These are phyloP conservation scores for Parathielavia appendiculata DNA, from an alignment of 495 filamentous ascomycete genomes.

Conservation along the genomic window DNA sequence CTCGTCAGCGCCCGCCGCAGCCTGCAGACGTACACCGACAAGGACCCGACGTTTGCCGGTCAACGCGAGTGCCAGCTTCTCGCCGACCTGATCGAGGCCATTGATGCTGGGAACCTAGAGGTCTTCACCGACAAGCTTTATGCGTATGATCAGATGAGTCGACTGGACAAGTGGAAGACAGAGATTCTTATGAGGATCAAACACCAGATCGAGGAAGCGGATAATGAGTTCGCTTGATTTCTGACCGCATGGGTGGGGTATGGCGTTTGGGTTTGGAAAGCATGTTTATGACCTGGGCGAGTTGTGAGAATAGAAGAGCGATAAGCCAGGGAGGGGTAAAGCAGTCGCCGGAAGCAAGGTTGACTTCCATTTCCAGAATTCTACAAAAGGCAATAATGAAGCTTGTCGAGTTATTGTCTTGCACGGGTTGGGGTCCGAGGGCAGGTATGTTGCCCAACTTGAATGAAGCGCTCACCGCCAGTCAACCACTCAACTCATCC, in stretches of 20 bases:
- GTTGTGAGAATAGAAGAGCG: neutral
- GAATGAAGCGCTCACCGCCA: neutral
- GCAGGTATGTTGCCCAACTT: too few relatives aligned
- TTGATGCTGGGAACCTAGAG: slow-evolving; percentile 71
- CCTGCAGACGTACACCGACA: slow-evolving; percentile 71
- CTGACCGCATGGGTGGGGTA: neutral
- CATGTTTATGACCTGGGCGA: neutral
- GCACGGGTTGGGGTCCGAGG: too few relatives aligned
- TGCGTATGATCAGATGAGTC: slow-evolving; percentile 81
- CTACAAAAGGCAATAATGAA: neutral
- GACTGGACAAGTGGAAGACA: slow-evolving; percentile 94
- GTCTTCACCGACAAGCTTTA: slow-evolving; percentile 79
- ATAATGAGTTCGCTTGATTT: slow-evolving; percentile 50
- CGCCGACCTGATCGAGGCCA: slow-evolving; percentile 62
- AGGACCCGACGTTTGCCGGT: slow-evolving; percentile 69
- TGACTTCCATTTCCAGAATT: neutral
- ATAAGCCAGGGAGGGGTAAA: neutral
- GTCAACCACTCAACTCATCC: neutral
- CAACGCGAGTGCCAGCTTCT: slow-evolving; percentile 77
- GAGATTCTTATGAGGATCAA: slow-evolving; percentile 78
- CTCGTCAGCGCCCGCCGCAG: slow-evolving; percentile 69
- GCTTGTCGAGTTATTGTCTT: too few relatives aligned
- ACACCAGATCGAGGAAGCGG: slow-evolving; percentile 69
- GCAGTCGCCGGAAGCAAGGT: neutral
- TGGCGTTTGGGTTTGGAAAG: slow-evolving; percentile 24